These are phyloP conservation scores for Schizophyllum commune DNA, from an alignment of 1,284 basidiomycete species.

Conservation along the genomic window DNA sequence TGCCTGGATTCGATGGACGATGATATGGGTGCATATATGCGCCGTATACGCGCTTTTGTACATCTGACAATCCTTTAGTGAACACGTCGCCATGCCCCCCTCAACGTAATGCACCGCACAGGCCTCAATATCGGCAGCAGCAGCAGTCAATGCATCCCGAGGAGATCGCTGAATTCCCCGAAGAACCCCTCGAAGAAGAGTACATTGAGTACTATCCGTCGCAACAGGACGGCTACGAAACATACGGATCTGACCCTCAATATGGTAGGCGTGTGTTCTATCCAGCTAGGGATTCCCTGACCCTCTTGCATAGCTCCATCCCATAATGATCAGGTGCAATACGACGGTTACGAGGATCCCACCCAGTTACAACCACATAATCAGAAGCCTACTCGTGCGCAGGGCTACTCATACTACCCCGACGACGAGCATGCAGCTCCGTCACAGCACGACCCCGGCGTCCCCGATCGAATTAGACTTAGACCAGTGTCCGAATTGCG, in stretches of 20 bases:
- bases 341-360: neutral
- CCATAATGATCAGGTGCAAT: neutral
- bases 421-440: neutral
- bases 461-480: conserved; percentile 42
- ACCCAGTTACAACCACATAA: neutral
- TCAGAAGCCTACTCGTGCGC: neutral
- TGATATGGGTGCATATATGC: conserved; percentile 46
- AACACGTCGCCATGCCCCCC: conserved; percentile 36
- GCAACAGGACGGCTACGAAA: neutral
- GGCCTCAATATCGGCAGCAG: conserved; percentile 5
- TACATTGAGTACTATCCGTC: neutral
- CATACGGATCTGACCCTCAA: neutral
- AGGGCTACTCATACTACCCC: too few relatives aligned
- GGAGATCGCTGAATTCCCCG: conserved; percentile 15
- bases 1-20: conserved; percentile 10
- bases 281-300: neutral
- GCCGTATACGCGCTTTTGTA: conserved; percentile 7
- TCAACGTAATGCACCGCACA: conserved; percentile 4
- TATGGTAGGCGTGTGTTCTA: neutral
- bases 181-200: neutral
- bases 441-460: conserved; percentile 21
- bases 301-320: neutral
- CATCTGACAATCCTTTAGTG: conserved; percentile 16
- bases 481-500: conserved; percentile 66
- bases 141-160: conserved; percentile 6